Evolutionary conservation across 2,329 filamentous ascomycete species (phyloP), one percentile per base, ranked within the genome.

Genomic region (Pseudocercospora musae): DNA sequence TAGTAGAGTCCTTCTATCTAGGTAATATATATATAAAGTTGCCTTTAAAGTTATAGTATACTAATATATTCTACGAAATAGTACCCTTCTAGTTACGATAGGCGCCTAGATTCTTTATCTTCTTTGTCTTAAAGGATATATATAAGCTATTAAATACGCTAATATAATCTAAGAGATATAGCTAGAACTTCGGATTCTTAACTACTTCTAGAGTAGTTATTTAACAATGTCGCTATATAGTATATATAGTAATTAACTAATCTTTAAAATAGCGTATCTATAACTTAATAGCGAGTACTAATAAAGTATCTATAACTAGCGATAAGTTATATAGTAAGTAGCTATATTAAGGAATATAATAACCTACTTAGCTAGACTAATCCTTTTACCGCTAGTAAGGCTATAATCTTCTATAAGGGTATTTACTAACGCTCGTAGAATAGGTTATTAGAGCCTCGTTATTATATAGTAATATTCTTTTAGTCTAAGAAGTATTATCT

Each of bases 81-180:
- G 18, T 31, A n/a, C 42, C 56, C 29, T 58, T 58, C n/a, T 18
- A 10, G 42, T 48, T 49, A 37, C 33, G 23, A 40, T 58, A 58
- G 27, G 21, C 23, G 13, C 56, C 27, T 29, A 13, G 10, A 20
- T 31, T 49, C 4, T 10, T 18, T 27, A 48, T 21, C 27, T 25
- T 27, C 23, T 11, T 50, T 31, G 13, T 11, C 20, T 48, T 49
- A 37, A 31, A 23, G 18, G 56, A 9, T 50, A 50, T 15, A n/a
- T 48, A 50, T 7, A 42, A 33, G 15, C 56, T 50, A 58, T 58
- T 27, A 18, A 58, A 13, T 4, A 23, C 5, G 13, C 15, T 5
- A 6, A 37, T 37, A 15, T n/a, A 37, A 37, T 6, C 3, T 4
- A 4, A 37, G 33, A 37, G n/a, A 4, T 37, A 37, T 37, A 37